Evolutionary conservation across 2,329 filamentous ascomycete genomes (phyloP).

Genomic region (Colletotrichum euphorbiae): DNA sequence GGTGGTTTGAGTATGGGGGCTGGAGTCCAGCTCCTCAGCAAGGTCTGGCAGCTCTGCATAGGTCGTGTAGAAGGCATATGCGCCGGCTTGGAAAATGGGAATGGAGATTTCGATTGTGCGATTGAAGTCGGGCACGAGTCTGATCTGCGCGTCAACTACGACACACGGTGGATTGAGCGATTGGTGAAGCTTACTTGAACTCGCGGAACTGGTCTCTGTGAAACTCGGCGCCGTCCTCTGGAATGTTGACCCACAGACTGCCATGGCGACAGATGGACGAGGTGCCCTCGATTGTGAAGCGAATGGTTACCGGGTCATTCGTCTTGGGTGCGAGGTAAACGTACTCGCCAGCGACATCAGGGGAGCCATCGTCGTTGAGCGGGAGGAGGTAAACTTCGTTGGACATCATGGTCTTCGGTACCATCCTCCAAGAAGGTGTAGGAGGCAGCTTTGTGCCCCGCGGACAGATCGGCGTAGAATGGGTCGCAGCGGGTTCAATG

Average conservation of each 20-base stretch:
- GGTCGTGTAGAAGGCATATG: slow-evolving; percentile 94
- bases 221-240: slow-evolving; percentile 80
- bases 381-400: slow-evolving; percentile 87
- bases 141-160: slow-evolving; percentile 49
- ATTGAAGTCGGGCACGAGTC: slow-evolving; percentile 92
- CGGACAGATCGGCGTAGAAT: slow-evolving; percentile 35
- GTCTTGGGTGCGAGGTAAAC: slow-evolving; percentile 86
- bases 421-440: slow-evolving; percentile 57
- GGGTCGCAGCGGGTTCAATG: slow-evolving; percentile 24
- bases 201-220: slow-evolving; percentile 83
- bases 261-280: slow-evolving; percentile 96
- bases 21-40: slow-evolving; percentile 64
- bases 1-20: slow-evolving; percentile 59
- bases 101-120: slow-evolving; percentile 90
- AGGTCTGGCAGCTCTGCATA: slow-evolving; percentile 89
- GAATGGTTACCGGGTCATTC: slow-evolving; percentile 79
- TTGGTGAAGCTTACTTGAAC: slow-evolving; percentile 76
- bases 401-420: slow-evolving; percentile 71
- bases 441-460: slow-evolving; percentile 41
- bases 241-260: slow-evolving; percentile 97
- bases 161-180: neutral
- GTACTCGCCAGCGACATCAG: slow-evolving; percentile 88
- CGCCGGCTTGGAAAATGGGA: slow-evolving; percentile 83
- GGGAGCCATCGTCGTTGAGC: slow-evolving; percentile 92
- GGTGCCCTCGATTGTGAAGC: slow-evolving; percentile 93